A percentile compares a stretch with the other conserved stretches of the same genome.
These are phyloP conservation scores for Strobilomyces dryophilus DNA, from an alignment of 768 basidiomycete genomes.

Conservation along the genomic window DNA sequence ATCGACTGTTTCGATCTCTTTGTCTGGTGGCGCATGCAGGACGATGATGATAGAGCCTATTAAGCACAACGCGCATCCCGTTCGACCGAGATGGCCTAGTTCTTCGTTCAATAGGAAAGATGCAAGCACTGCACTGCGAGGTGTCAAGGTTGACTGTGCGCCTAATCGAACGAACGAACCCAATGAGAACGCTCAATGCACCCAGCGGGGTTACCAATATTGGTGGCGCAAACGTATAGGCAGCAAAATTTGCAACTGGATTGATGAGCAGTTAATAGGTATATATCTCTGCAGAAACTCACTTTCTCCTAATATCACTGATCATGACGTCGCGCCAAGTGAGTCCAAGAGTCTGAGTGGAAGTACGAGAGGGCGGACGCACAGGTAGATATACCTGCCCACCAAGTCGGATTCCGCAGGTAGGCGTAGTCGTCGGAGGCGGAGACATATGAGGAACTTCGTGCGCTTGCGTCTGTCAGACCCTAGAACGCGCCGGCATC, in stretches of 20 bases:
- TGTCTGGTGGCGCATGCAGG: constrained; percentile 95
- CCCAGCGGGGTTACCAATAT: constrained; percentile 99
- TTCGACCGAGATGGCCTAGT: constrained; percentile 86
- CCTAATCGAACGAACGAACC: constrained; percentile 47
- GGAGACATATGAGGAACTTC: constrained; percentile 43
- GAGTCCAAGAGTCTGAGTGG: constrained; percentile 3
- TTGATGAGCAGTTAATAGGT: constrained; percentile 1
- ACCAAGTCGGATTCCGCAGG: constrained; percentile 92
- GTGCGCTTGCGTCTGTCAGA: constrained; percentile 76
- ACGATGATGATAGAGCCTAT: constrained; percentile 93
- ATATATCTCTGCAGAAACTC: constrained; percentile 13
- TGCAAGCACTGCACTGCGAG: constrained; percentile 80
- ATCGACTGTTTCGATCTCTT: constrained; percentile 87
- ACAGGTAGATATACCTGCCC: constrained; percentile 93
- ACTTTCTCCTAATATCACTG: constrained; percentile 95
- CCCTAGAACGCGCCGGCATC: constrained; percentile 50
- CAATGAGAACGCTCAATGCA: constrained; percentile 92
- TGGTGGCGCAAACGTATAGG: constrained; percentile 96
- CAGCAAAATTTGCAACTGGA: constrained; percentile 85
- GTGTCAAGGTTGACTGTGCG: constrained; percentile 6
- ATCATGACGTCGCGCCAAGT: constrained; percentile 3
- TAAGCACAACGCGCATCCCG: constrained; percentile 80
- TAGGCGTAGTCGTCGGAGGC: constrained; percentile 86
- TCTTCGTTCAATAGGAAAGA: constrained; percentile 92
- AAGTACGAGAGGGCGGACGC: constrained; percentile 35